Base-by-base conservation (phyloP, 495 filamentous ascomycete genomes). In the Penicillium parvum region DNA sequence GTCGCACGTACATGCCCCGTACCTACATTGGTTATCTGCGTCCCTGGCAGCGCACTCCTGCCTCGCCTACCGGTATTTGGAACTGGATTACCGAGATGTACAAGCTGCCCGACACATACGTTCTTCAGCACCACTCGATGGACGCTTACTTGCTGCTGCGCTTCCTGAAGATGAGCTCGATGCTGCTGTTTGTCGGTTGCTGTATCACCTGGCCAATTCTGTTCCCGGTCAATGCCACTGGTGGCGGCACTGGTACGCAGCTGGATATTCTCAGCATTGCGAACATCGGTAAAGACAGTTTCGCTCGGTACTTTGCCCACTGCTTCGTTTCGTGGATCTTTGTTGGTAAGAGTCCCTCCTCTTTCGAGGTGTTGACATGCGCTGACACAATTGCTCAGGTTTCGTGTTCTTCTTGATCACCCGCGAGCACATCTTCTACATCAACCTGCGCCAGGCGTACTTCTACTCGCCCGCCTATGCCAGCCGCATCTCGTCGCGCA, bases 371-470 rank as follows among this genome's bases (percentile, higher is more conserved):
- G n/a, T n/a, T n/a, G n/a, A n/a, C n/a, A n/a, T n/a, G n/a, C n/a
- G n/a, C n/a, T n/a, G n/a, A n/a, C n/a, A n/a, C n/a, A 22, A 18
- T 25, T 16, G 10, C 20, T 6, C 36, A 78, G 73, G 79, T 33
- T 92, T 96, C 54, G 71, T 98, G 52, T 85, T 96, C 68, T 85
- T 84, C 60, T 82, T 90, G 61, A 81, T 98, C 47, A 85, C 90
- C 47, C 80, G 94, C 33, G 92, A 98, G 67, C 83, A 81, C 67
- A 84, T 98, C 61, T 96, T 79, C 77, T 95, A 86, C 65, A 86
- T 96, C 76, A 96, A 95, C 64, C 63, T 97, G 44, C 88, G 91
- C 52, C 94, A 98, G 72, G 92, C 94, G 1, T 96, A 95, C 68
- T 73, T 92, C 35, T 75, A 95, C 43, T 90, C 89, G 26, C 91